Conservation (phyloP, 2,329 filamentous ascomycete genomes). For the Fusarium sp. region DNA sequence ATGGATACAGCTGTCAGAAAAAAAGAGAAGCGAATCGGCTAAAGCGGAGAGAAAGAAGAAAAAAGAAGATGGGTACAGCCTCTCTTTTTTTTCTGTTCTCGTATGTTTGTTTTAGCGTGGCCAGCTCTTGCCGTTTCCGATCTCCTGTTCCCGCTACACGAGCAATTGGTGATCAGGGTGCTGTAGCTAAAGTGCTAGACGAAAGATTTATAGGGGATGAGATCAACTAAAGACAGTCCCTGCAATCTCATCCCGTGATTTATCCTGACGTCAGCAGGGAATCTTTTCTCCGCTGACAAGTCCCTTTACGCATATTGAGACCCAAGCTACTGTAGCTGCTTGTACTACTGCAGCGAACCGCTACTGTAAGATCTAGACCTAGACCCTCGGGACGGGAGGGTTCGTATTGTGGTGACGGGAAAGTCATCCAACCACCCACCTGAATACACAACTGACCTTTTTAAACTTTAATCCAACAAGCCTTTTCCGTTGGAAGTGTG, state of each 20-base stretch:
- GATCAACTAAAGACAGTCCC: background rate
- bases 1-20: slow-evolving; percentile 7
- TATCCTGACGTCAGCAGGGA: slow-evolving; percentile 30
- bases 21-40: background rate
- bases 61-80: background rate
- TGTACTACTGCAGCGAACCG: background rate
- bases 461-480: background rate
- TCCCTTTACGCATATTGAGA: slow-evolving; percentile 19
- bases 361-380: slow-evolving; percentile 18
- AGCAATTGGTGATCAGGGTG: background rate
- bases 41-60: background rate
- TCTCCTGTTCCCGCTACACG: background rate
- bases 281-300: slow-evolving; percentile 9
- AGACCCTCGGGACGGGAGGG: background rate
- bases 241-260: background rate
- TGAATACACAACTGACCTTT: slow-evolving; percentile 12
- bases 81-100: slow-evolving; percentile 2
- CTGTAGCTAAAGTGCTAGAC: background rate
- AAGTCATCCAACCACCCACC: background rate
- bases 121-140: slow-evolving; percentile 2
- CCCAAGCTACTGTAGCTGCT: background rate
- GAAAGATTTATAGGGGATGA: background rate
- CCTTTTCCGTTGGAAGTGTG: background rate
- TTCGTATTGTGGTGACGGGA: slow-evolving; percentile 18
- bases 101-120: slow-evolving; percentile 4